A percentile compares a stretch with the other conserved stretches of the same genome.
Evolutionary conservation across 352 stramenopile species (phyloP).

Genomic region (Peronosclerospora sorghi): DNA sequence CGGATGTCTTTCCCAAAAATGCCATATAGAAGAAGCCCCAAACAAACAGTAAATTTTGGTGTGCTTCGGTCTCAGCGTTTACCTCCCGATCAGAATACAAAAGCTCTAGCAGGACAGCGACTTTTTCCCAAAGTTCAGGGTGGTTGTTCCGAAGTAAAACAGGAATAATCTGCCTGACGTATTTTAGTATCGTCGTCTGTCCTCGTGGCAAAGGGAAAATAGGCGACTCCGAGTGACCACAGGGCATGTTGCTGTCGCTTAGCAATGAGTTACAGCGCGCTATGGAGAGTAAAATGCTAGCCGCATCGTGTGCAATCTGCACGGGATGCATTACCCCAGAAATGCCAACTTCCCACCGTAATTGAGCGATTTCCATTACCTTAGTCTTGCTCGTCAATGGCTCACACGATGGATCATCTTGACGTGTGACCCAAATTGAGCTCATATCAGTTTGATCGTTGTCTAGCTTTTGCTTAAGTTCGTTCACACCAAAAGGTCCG

Average conservation of each 20-base stretch:
- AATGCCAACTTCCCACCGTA: constrained; percentile 72
- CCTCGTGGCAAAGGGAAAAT: constrained; percentile 53
- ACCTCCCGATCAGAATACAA: constrained; percentile 31
- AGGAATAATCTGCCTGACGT: constrained; percentile 37
- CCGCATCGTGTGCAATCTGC: constrained; percentile 59
- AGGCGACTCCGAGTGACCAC: constrained; percentile 8
- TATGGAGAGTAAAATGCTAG: constrained; percentile 47
- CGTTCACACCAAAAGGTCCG: constrained; percentile 30
- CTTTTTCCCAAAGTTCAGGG: constrained; percentile 43
- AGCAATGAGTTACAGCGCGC: constrained; percentile 54
- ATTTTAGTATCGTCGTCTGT: constrained; percentile 36
- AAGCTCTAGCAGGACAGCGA: constrained; percentile 49
- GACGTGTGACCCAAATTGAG: constrained; percentile 21
- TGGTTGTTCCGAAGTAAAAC: constrained; percentile 37
- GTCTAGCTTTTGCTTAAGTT: constrained; percentile 34
- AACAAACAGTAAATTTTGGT: constrained; percentile 32
- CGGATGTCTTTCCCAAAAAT: constrained; percentile 34
- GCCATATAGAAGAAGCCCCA: constrained; percentile 74
- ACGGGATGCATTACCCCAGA: constrained; percentile 31
- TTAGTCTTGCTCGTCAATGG: constrained; percentile 14
- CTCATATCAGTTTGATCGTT: constrained; percentile 20
- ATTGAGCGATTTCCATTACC: constrained; percentile 56
- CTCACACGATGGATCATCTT: constrained; percentile 28
- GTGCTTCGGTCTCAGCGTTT: constrained; percentile 17
- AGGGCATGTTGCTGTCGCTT: constrained; percentile 5